Evolutionary conservation across 2,329 filamentous ascomycete genomes (phyloP), one percentile per base, ranked within the genome.

Genomic region (Ophiostoma quercus): DNA sequence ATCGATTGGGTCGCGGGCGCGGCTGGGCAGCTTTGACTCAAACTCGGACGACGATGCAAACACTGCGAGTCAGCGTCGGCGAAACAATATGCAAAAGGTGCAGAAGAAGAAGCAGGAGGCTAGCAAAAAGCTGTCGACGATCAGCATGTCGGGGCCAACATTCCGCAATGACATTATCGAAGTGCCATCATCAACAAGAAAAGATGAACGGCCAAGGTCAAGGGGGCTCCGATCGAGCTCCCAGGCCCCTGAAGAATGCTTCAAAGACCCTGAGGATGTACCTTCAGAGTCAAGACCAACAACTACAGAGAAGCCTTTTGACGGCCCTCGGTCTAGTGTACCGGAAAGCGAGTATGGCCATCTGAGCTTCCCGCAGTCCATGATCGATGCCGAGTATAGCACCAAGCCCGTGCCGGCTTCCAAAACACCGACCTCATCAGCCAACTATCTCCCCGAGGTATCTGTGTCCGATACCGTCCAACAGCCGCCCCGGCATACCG

Each of bases 51-150:
- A 78, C n/a, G 73, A 75, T 1, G 73, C 76, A 1, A 78, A 79
- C 9, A 65, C 34, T 14, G 79, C 81, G 34, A 77, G 78, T 2
- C 77, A 68, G 47, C 60, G 79, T n/a, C 78, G 81, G 14, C 78
- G 76, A 8, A 79, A 77, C 34, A 78, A 75, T 47, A 80, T 78
- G 2, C 78, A 79, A 19, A 74, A 74, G 54, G 80, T 78, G 2
- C 78, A 79, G 19, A 74, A 74, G 57, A 83, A 79, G 68, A 79
- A 79, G 47, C 78, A 80, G 1, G 76, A 78, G 29, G 82, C 80
- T 3, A 77, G 79, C 1, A 77, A 79, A 71, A 77, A 80, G 43
- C 77, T 84, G 71, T 39, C 62, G 7, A 19, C 19, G 12, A 81
- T 84, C n/a, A 79, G 76, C 68, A 77, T 83, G 39, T 69, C 72